Conservation (phyloP, 768 basidiomycete genomes). For the Trametes cinnabarina region DNA sequence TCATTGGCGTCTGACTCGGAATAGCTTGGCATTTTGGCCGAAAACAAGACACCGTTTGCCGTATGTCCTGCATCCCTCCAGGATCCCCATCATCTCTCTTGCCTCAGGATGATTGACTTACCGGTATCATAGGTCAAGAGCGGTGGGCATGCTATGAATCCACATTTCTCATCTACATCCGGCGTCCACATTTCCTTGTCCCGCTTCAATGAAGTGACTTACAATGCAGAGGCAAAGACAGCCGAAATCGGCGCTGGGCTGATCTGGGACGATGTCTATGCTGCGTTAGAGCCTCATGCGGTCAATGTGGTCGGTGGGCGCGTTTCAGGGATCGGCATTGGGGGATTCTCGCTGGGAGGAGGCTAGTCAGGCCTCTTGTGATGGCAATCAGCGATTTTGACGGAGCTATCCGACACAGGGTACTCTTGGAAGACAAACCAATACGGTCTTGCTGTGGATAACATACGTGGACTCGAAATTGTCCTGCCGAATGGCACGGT, state of each 20-base stretch:
- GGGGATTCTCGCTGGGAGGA: conserved; percentile 47
- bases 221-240: conserved; percentile 21
- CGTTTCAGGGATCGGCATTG: conserved; percentile 44
- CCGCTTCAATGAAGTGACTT: conserved; percentile 29
- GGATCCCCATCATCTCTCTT: too few relatives aligned
- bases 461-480: conserved; percentile 51
- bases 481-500: conserved; percentile 54
- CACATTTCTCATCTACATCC: conserved; percentile 36
- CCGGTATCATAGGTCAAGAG: conserved; percentile 37
- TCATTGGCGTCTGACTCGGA: too few relatives aligned
- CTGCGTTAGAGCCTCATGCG: conserved; percentile 44
- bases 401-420: conserved; percentile 32
- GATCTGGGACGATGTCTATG: conserved; percentile 68
- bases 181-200: conserved; percentile 37
- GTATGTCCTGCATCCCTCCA: too few relatives aligned
- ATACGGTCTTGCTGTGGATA: conserved; percentile 56
- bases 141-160: conserved; percentile 34
- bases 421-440: conserved; percentile 67
- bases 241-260: conserved; percentile 38
- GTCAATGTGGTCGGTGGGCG: conserved; percentile 61
- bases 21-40: conserved; percentile 49
- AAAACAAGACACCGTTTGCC: conserved; percentile 50
- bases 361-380: conserved; percentile 32
- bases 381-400: not conserved
- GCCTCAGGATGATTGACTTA: too few relatives aligned